Evolutionary conservation across 2,329 filamentous ascomycete genomes (phyloP), one percentile per base, ranked within the genome.

Genomic region (Trichoderma hamatum): DNA sequence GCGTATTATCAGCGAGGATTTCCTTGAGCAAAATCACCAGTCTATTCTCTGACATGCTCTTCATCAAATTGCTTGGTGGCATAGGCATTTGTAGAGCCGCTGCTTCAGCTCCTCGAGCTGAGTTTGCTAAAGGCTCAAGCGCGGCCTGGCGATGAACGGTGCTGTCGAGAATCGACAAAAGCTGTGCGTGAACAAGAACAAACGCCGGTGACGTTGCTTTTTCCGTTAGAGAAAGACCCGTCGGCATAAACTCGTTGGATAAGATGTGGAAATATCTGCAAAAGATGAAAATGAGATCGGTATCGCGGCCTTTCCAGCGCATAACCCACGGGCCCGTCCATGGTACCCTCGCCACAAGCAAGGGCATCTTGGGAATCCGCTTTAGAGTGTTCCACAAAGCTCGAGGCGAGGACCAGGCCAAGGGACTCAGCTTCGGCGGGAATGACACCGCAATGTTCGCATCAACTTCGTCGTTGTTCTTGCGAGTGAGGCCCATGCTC

Each of bases 211-310:
- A 89, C 60, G 91, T 83, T 5, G 85, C 86, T 74, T 87, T 88
- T 69, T 88, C 85, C 0, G 80, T 74, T 19, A 88, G 77, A 2
- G 86, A 82, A 34, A 89, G 76, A 4, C 82, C 82, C 0, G 80
- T 74, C 0, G 90, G 89, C 73, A 92, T 83, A 72, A 92, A 91
- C 70, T 96, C 92, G 51, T 92, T 88, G 4, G 90, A 85, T 3
- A 97, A 83, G 24, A 95, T 86, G 78, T 95, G 92, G 74, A 92
- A 96, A 77, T 96, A 90, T 79, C 97, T 97, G 81, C 90, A 88
- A 75, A 97, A 97, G 55, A 96, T 91, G 80, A 95, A 97, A 77
- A 97, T 93, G 39, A 97, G 83, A 75, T 97, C 94, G 4, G 92
- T 96, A 74, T 97, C 94, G 2, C 89, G 88, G 16, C 94, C 94